phyloP scores from a whole-genome alignment of 2,329 filamentous ascomycete genomes.

The Sphaerulina populicola region DNA sequence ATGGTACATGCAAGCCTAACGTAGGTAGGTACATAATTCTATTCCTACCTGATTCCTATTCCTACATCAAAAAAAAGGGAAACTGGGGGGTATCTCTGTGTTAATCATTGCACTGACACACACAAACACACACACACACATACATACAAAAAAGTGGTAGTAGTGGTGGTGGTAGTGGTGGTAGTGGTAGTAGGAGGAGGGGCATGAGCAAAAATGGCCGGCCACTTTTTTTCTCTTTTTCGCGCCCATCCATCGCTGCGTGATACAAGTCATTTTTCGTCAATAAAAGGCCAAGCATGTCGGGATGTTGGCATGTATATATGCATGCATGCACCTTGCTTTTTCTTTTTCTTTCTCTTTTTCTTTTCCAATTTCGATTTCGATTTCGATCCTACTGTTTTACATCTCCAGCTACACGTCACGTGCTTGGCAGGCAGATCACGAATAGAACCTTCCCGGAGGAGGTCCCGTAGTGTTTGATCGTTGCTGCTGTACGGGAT shows the following conservation, averaged over 20 bases:
- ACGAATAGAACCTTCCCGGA: not conserved
- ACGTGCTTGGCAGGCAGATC: not conserved
- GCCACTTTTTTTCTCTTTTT: not conserved
- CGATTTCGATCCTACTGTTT: not conserved
- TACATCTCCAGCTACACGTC: not conserved
- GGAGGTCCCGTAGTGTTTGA: constrained; percentile 5
- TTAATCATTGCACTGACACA: not conserved
- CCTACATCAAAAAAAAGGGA: too few relatives aligned
- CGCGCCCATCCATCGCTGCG: not conserved
- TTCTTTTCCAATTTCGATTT: too few relatives aligned
- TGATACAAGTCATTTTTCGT: constrained; percentile 4
- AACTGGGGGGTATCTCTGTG: constrained; percentile 7
- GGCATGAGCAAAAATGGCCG: not conserved
- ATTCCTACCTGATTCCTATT: too few relatives aligned
- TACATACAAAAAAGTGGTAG: not conserved
- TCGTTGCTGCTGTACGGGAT: constrained; percentile 6
- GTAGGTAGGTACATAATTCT: too few relatives aligned
- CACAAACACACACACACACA: not conserved
- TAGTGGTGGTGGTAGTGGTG: not conserved
- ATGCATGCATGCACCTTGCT: too few relatives aligned
- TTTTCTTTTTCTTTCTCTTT: too few relatives aligned
- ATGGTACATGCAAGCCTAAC: too few relatives aligned
- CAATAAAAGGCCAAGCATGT: constrained; percentile 2
- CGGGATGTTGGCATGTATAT: not conserved
- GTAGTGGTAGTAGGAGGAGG: not conserved